These are phyloP conservation scores for Glaciozyma antarctica DNA, from an alignment of 768 basidiomycete species.

Conservation along the genomic window DNA sequence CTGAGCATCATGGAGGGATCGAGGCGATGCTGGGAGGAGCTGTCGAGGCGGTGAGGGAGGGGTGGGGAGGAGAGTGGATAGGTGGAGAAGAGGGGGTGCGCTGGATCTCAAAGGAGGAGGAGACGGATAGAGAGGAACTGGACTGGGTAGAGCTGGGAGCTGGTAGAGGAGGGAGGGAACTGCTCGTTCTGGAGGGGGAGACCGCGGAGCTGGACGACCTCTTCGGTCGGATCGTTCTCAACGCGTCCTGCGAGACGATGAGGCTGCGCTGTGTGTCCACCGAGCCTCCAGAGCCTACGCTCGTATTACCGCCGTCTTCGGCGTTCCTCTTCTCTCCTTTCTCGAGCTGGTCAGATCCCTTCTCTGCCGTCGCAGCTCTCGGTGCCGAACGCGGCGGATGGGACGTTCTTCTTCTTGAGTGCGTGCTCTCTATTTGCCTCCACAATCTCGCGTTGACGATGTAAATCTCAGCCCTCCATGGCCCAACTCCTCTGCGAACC, in stretches of 20 bases:
- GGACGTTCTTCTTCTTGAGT: constrained; percentile 23
- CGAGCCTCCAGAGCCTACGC: too few species aligned
- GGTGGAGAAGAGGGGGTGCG: background rate
- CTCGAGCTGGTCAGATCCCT: constrained; percentile 9
- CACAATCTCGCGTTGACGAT: too few species aligned
- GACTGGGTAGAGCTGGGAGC: background rate
- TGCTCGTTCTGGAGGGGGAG: background rate
- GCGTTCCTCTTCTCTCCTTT: constrained; percentile 18
- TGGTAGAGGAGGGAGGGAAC: background rate
- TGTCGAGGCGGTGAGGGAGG: constrained; percentile 8
- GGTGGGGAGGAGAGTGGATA: constrained; percentile 10
- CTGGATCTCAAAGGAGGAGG: background rate
- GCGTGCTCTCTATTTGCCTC: background rate
- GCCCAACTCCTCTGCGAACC: constrained; percentile 21
- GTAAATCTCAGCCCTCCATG: constrained; percentile 16
- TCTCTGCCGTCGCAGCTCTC: background rate
- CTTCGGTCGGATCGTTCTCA: background rate
- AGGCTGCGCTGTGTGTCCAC: too few species aligned
- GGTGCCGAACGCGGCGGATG: constrained; percentile 2
- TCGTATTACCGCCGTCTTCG: constrained; percentile 19
- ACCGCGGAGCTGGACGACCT: background rate
- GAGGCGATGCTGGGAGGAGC: constrained; percentile 1
- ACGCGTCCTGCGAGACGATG: too few species aligned
- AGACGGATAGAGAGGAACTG: background rate
- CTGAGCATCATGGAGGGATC: constrained; percentile 12